Conservation (phyloP, 179 eudicot genomes). For the Spinacia oleracea region DNA sequence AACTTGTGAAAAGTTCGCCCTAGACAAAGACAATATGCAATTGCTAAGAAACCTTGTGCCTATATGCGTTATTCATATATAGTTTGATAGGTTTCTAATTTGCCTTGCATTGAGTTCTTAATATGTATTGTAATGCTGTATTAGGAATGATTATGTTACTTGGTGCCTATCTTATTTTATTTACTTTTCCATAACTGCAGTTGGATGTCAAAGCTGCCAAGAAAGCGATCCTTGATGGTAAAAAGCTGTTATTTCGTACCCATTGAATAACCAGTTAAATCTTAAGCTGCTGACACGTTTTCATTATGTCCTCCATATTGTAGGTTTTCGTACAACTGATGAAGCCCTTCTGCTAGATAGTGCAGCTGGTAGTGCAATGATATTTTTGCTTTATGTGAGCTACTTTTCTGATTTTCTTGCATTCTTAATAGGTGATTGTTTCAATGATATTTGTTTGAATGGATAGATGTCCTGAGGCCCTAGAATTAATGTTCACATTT, state of each 20-base stretch:
- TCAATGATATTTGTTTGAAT: background rate
- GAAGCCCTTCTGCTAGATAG: constrained; percentile 76
- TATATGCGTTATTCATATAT: background rate
- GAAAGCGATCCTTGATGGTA: constrained; percentile 84
- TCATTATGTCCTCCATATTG: constrained; percentile 15
- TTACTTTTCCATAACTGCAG: constrained; percentile 38
- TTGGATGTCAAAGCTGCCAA: constrained; percentile 83
- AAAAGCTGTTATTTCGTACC: background rate
- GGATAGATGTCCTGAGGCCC: background rate
- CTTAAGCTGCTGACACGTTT: background rate
- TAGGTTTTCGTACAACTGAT: constrained; percentile 76
- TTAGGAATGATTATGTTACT: constrained; percentile 7
- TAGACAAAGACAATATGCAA: background rate
- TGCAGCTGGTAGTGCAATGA: constrained; percentile 53
- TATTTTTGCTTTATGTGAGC: constrained; percentile 28
- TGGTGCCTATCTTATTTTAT: constrained; percentile 20
- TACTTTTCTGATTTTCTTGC: constrained; percentile 13
- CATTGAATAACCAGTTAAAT: background rate
- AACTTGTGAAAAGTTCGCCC: background rate
- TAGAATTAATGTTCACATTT: background rate
- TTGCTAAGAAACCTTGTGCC: background rate
- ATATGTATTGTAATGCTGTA: background rate
- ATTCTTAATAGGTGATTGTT: constrained; percentile 2
- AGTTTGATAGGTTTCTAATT: background rate
- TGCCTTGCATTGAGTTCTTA: background rate